Evolutionary conservation across 2,329 filamentous ascomycete genomes (phyloP).

Genomic region (Claviceps sp.): DNA sequence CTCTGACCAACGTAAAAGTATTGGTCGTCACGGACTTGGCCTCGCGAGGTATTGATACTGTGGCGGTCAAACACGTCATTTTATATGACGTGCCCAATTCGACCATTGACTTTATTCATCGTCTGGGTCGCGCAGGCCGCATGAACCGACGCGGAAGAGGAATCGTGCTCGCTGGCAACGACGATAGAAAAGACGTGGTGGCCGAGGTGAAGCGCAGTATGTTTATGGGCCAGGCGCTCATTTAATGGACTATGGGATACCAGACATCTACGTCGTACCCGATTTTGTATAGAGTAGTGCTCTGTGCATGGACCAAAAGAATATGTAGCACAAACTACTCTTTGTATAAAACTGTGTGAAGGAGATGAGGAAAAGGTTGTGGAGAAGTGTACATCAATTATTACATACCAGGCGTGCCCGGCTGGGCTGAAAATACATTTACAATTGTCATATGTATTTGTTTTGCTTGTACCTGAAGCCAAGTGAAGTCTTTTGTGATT

Average conservation of each 20-base stretch:
- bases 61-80: conserved; percentile 82
- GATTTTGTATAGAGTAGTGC: too few species aligned
- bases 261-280: too few species aligned
- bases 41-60: conserved; percentile 84
- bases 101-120: conserved; percentile 95
- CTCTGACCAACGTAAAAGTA: conserved; percentile 68
- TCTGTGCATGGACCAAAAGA: too few species aligned
- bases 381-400: not conserved
- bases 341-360: not conserved
- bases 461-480: too few species aligned
- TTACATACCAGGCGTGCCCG: too few species aligned
- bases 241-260: conserved; percentile 29
- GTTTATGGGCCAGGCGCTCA: conserved; percentile 68
- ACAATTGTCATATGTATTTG: too few species aligned
- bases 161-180: conserved; percentile 78
- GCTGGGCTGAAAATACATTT: too few species aligned
- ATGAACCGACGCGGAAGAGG: conserved; percentile 86
- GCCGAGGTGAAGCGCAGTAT: conserved; percentile 83
- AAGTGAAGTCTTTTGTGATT: too few species aligned
- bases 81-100: conserved; percentile 96
- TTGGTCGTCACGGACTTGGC: conserved; percentile 90
- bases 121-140: conserved; percentile 77
- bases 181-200: conserved; percentile 81
- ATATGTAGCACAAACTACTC: too few species aligned
- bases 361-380: not conserved